Evolutionary conservation across 345 rosid species (phyloP).

Genomic region (Gossypioides kirkii): DNA sequence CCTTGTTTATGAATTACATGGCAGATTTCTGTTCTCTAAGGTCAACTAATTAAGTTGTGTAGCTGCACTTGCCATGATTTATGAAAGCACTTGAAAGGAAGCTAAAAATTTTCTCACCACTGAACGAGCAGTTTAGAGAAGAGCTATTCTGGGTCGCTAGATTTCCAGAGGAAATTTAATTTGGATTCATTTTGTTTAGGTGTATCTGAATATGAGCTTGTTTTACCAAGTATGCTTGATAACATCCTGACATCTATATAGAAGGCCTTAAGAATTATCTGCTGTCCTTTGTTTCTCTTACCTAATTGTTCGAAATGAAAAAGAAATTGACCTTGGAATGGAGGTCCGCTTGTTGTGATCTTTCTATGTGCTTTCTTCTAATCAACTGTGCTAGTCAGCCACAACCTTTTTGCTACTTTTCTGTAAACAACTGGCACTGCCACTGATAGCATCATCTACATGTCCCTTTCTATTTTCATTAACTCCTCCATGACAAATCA

Average conservation of each 20-base stretch:
- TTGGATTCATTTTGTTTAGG: neutral
- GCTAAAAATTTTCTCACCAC: neutral
- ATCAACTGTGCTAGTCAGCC: neutral
- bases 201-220: neutral
- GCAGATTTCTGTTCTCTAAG: neutral
- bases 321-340: neutral
- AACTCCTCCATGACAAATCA: neutral
- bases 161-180: neutral
- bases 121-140: neutral
- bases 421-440: neutral
- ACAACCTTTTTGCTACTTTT: neutral
- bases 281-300: neutral
- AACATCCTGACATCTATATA: neutral
- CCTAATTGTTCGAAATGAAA: neutral
- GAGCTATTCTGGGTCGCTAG: neutral
- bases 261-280: neutral
- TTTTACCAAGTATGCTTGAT: neutral
- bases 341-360: neutral
- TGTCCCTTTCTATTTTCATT: neutral
- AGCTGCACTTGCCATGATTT: neutral
- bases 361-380: neutral
- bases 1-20: neutral
- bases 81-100: neutral
- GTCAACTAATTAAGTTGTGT: neutral
- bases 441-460: neutral